Base-by-base conservation (phyloP, 306 rosid genomes). In the Spatholobus suberectus region DNA sequence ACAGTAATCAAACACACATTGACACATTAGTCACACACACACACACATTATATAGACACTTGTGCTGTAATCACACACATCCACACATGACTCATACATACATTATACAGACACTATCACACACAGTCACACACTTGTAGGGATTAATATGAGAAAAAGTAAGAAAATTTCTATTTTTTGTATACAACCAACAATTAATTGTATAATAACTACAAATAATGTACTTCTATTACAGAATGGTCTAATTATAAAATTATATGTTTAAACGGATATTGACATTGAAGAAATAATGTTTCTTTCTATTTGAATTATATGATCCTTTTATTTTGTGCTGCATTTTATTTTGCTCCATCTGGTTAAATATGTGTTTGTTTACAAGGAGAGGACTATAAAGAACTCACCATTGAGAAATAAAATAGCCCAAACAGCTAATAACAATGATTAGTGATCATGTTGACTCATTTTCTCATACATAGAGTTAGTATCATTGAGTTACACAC, bases 191-290 rank as follows among this genome's bases (percentile, higher is more conserved):
- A 43, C 77, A 32, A 41, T 78, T 47, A 38, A 69, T 55, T 74
- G 71, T 79, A 38, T 34, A 40, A 65, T 61, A 35, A 74, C 20
- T 54, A 21, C 55, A 38, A 63, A 40, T 14, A 62, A 47, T 78
- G 24, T 51, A 43, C 55, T 73, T 41, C 68, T 32, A 46, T 51
- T 41, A 37, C 70, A 59, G 78, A 75, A 73, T 67, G 6, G 9
- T 78, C 71, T 54, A 35, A 32, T 54, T 71, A 38, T 66, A 57
- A 71, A 65, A 29, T 61, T 49, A 41, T 49, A 77, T 29, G 43
- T 17, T 76, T 37, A n/a, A 51, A 51, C n/a, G n/a, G 21, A 73
- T 37, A 52, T 21, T n/a, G n/a, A n/a, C n/a, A n/a, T n/a, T 27
- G 37, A 59, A 55, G 23, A 76, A 66, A 27, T 62, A 32, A 37